phyloP scores from a whole-genome alignment of 345 rosid species.

The Iberis pinnata region DNA sequence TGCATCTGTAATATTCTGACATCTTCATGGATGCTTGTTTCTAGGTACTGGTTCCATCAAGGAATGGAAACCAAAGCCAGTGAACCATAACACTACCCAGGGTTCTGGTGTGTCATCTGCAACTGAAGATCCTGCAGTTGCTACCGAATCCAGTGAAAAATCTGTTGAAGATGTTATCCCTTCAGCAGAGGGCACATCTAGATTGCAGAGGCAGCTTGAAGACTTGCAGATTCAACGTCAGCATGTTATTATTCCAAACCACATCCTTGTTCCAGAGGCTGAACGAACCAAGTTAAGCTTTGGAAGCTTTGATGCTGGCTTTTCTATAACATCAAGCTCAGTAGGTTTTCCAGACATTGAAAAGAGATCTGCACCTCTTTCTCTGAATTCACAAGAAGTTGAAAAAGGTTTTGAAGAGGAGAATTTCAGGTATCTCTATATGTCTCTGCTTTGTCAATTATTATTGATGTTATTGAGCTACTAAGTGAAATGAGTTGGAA shows the following conservation, averaged over 20 bases:
- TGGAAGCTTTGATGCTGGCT: slow-evolving; percentile 87
- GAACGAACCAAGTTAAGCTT: slow-evolving; percentile 81
- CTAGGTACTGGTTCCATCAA: slow-evolving; percentile 49
- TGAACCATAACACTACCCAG: slow-evolving; percentile 42
- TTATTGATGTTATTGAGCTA: slow-evolving; percentile 4
- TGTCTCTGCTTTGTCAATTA: not conserved
- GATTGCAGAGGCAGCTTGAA: slow-evolving; percentile 65
- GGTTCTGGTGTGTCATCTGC: slow-evolving; percentile 39
- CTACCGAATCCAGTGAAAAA: slow-evolving; percentile 35
- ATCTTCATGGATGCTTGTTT: slow-evolving; percentile 23
- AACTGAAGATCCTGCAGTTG: slow-evolving; percentile 37
- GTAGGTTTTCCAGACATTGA: slow-evolving; percentile 48
- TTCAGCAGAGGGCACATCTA: slow-evolving; percentile 54
- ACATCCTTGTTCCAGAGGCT: slow-evolving; percentile 91
- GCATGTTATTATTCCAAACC: slow-evolving; percentile 86
- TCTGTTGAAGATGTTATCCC: slow-evolving; percentile 38
- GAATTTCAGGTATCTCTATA: slow-evolving; percentile 39
- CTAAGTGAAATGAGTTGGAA: slow-evolving; percentile 1
- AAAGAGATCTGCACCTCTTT: slow-evolving; percentile 50
- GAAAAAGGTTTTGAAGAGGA: slow-evolving; percentile 53
- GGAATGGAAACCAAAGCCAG: slow-evolving; percentile 93
- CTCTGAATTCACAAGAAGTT: slow-evolving; percentile 53
- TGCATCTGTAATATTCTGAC: slow-evolving; percentile 9
- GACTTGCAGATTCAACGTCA: slow-evolving; percentile 68
- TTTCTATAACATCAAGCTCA: slow-evolving; percentile 43